Conservation (phyloP, 352 stramenopile genomes). For the Peronospora farinosa region DNA sequence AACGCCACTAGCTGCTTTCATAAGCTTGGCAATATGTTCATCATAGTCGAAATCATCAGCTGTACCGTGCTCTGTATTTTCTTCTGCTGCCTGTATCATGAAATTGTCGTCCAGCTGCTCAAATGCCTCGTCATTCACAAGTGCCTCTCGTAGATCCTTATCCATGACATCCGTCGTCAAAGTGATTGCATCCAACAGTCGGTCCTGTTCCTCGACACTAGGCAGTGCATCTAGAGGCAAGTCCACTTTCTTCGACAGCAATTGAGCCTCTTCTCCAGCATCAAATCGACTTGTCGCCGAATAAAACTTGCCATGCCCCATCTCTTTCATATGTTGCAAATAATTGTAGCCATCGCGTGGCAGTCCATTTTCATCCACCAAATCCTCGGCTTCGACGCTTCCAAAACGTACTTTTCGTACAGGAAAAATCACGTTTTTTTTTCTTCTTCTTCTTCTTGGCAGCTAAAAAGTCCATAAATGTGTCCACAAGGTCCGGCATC, state of each 20-base stretch:
- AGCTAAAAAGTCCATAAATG: neutral
- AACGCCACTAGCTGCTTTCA: conserved; percentile 78
- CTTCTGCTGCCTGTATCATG: conserved; percentile 63
- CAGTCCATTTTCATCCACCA: conserved; percentile 86
- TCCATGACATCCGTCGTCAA: conserved; percentile 86
- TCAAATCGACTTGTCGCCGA: conserved; percentile 64
- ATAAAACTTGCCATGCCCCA: conserved; percentile 82
- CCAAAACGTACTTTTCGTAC: conserved; percentile 66
- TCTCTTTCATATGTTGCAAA: conserved; percentile 88
- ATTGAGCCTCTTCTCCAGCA: conserved; percentile 34
- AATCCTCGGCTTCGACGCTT: conserved; percentile 52
- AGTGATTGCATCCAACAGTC: conserved; percentile 78
- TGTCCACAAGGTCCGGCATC: conserved; percentile 44
- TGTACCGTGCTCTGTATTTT: conserved; percentile 31
- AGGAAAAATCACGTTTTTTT: conserved; percentile 34
- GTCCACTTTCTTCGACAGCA: conserved; percentile 55
- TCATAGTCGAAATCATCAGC: conserved; percentile 89
- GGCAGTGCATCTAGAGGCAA: conserved; percentile 64
- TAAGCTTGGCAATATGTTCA: conserved; percentile 89
- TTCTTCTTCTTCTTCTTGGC: conserved; percentile 23
- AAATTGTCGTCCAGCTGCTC: conserved; percentile 91
- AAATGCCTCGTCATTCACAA: conserved; percentile 80
- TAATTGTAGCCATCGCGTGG: conserved; percentile 92
- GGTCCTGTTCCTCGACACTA: conserved; percentile 60
- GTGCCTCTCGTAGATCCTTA: conserved; percentile 70